phyloP scores from a whole-genome alignment of 768 basidiomycete species.

The Boletus rubescentipes region DNA sequence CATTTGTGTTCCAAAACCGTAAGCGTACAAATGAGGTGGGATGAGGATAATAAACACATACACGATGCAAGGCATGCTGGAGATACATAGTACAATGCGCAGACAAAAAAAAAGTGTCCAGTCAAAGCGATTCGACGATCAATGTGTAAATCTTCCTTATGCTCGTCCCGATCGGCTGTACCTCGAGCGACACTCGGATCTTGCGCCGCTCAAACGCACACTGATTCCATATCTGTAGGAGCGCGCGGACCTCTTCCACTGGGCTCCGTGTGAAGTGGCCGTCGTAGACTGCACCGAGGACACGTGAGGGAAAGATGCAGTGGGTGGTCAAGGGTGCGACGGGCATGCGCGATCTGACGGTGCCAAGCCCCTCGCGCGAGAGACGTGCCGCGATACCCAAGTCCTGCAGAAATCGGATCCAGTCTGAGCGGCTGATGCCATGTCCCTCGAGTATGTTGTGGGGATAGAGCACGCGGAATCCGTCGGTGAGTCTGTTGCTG shows the following conservation, averaged over 20 bases:
- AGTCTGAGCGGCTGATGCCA: constrained; percentile 27
- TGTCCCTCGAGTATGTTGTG: constrained; percentile 25
- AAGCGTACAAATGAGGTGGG: background rate
- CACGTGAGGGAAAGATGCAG: constrained; percentile 15
- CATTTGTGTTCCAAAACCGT: background rate
- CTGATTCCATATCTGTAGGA: constrained; percentile 31
- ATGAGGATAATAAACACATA: background rate
- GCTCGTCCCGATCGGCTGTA: background rate
- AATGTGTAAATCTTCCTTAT: constrained; percentile 12
- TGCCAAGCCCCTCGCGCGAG: constrained; percentile 19
- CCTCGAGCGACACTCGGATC: constrained; percentile 20
- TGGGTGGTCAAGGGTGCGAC: constrained; percentile 10
- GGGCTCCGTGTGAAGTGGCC: constrained; percentile 16
- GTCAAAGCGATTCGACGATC: constrained; percentile 28
- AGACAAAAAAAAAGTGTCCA: background rate
- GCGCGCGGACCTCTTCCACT: constrained; percentile 24
- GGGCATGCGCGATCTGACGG: constrained; percentile 25
- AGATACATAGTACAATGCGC: background rate
- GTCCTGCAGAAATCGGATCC: constrained; percentile 32
- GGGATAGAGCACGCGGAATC: constrained; percentile 30
- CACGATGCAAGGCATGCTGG: background rate
- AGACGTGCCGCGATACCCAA: constrained; percentile 29
- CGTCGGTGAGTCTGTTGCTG: constrained; percentile 21
- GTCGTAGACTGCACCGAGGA: constrained; percentile 22
- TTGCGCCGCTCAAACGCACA: constrained; percentile 34